Conservation (phyloP, 176 grass and related monocot species). For the Triticum turgidum region DNA sequence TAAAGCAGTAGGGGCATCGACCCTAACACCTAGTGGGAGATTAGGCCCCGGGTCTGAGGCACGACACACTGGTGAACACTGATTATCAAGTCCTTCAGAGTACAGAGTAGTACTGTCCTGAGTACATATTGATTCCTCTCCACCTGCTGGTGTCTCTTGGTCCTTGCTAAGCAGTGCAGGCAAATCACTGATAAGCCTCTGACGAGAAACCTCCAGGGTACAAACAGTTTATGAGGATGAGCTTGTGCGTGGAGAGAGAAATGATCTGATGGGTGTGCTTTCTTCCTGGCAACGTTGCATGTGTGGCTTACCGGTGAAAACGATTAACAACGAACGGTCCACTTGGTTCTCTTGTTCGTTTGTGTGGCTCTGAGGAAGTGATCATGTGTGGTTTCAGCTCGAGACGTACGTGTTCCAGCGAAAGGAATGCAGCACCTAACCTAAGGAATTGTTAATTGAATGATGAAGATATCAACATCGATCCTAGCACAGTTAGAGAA, state of each 20-base stretch:
- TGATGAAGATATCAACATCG: slow-evolving; percentile 31
- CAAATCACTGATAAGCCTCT: neutral
- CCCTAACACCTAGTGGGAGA: neutral
- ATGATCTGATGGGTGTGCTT: neutral
- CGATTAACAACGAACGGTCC: neutral
- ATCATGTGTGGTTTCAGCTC: neutral
- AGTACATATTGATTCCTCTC: slow-evolving; percentile 1
- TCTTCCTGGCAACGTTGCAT: neutral
- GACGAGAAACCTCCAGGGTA: neutral
- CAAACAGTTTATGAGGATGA: neutral
- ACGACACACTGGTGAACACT: neutral
- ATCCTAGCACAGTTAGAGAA: neutral
- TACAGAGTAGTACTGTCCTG: slow-evolving; percentile 21
- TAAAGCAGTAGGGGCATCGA: neutral
- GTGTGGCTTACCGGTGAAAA: neutral
- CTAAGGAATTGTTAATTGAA: neutral
- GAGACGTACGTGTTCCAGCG: neutral
- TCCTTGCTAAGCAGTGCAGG: neutral
- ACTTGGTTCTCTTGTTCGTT: neutral
- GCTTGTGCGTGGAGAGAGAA: neutral
- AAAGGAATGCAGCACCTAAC: slow-evolving; percentile 48
- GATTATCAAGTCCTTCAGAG: slow-evolving; percentile 11
- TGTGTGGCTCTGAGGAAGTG: neutral
- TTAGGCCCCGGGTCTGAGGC: neutral
- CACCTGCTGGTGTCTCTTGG: neutral